Evolutionary conservation across 2,329 filamentous ascomycete genomes (phyloP), one percentile per base, ranked within the genome.

Genomic region (Hymenoscyphus linearis): DNA sequence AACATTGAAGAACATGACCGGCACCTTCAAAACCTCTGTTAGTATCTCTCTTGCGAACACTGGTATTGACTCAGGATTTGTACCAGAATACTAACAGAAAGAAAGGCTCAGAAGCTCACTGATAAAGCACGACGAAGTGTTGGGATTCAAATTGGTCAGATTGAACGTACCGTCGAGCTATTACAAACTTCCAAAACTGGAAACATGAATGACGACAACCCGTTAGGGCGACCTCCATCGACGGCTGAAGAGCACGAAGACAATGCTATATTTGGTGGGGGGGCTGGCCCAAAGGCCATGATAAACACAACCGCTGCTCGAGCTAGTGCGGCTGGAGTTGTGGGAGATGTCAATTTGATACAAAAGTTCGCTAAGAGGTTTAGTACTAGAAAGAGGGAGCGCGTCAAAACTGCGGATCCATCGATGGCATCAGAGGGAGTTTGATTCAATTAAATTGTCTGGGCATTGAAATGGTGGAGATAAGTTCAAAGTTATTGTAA

Each of bases 91-190:
- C 9, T 47, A 22, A 47, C 40, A 47, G 2, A 9, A 3, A 3
- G 12, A 9, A 22, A 60, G 58, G 53, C 27, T 9, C 35, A 55
- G 37, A 60, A 25, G 13, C 26, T 56, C 14, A n/a, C 37, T 12
- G 53, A 60, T 14, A 56, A 55, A 36, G 58, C 53, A 14, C 52
- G 58, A 13, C 35, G 58, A 47, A 60, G 58, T 44, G 36, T 55
- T 31, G 58, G 57, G 12, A 25, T 52, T 16, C 44, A 52, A 26
- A n/a, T 31, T 22, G 26, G 34, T 5, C 52, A 60, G 55, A 60
- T 60, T 52, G 52, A 56, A 36, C n/a, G n/a, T 13, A 60, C 26
- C 6, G 52, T 60, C 26, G 58, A 60, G 22, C 47, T 60, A n/a
- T 31, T 60, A 25, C 58, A 60, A 13, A 55, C 36, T 1, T 36